Evolutionary conservation across 257 asterid genomes (phyloP).

Genomic region (Prunella vulgaris): DNA sequence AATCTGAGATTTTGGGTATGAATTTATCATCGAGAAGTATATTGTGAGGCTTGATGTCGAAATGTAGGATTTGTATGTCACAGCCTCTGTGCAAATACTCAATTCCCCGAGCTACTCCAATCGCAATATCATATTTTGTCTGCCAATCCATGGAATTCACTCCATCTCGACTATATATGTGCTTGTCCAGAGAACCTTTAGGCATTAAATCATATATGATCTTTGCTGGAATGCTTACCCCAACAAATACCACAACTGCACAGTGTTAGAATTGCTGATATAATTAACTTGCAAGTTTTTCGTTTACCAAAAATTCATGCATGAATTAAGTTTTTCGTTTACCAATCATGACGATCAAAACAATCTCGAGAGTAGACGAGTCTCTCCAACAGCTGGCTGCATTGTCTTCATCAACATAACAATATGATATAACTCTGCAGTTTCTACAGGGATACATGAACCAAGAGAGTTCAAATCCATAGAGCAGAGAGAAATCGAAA

Average conservation of each 20-base stretch:
- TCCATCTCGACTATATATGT: too few species aligned
- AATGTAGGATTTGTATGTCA: too few species aligned
- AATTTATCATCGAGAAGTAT: too few species aligned
- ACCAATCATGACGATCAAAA: neutral
- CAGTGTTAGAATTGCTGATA: neutral
- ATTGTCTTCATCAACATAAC: neutral
- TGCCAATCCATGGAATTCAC: too few species aligned
- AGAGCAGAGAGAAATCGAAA: constrained; percentile 6
- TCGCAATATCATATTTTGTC: too few species aligned
- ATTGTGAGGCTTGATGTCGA: too few species aligned
- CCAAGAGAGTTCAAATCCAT: constrained; percentile 4
- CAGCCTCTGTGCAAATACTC: too few species aligned
- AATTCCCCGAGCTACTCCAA: too few species aligned
- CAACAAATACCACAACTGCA: neutral
- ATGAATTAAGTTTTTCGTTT: too few species aligned
- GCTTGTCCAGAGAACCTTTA: too few species aligned
- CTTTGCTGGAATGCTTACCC: neutral
- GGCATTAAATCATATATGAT: neutral
- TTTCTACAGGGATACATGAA: neutral
- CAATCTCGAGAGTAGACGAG: neutral
- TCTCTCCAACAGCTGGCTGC: neutral
- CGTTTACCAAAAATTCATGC: too few species aligned
- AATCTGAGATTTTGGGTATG: too few species aligned
- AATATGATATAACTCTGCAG: neutral
- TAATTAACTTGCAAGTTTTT: neutral